phyloP scores from a whole-genome alignment of 768 basidiomycete genomes.

The Podaxis rugospora region DNA sequence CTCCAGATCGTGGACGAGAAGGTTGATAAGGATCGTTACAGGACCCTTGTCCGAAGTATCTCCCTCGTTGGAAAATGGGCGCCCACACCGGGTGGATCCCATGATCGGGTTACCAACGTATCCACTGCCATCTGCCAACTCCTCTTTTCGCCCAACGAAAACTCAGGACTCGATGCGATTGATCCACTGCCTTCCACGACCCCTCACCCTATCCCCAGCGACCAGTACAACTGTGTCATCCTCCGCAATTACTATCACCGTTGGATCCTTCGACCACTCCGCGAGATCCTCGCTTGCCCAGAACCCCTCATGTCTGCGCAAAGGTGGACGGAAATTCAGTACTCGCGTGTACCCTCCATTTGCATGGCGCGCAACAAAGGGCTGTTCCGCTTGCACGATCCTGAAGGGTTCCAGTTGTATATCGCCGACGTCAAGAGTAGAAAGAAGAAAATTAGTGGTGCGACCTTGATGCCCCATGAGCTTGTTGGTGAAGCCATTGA shows the following conservation, averaged over 20 bases:
- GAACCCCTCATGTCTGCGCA: constrained; percentile 62
- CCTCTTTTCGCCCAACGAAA: constrained; percentile 32
- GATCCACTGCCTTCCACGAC: not conserved
- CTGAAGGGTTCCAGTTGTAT: constrained; percentile 53
- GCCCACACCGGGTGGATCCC: constrained; percentile 51
- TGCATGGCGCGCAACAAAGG: constrained; percentile 59
- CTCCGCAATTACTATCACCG: constrained; percentile 57
- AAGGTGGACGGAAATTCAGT: constrained; percentile 53
- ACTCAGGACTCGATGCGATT: constrained; percentile 27
- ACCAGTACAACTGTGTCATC: constrained; percentile 28
- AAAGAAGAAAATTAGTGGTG: constrained; percentile 54
- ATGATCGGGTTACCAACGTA: constrained; percentile 63
- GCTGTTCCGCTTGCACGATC: constrained; percentile 55
- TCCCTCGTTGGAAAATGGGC: constrained; percentile 71
- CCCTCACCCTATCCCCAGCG: constrained; percentile 12
- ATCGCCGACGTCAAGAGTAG: constrained; percentile 53
- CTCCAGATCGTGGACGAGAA: constrained; percentile 28
- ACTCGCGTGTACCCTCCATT: constrained; percentile 53
- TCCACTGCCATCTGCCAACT: constrained; percentile 56
- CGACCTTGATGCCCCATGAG: constrained; percentile 63
- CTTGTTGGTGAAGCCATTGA: constrained; percentile 37
- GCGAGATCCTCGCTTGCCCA: constrained; percentile 39
- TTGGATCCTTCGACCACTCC: constrained; percentile 55
- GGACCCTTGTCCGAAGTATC: constrained; percentile 34
- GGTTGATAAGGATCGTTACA: constrained; percentile 18